Conservation (phyloP, 805 yeast genomes). For the Saturnispora hagleri region DNA sequence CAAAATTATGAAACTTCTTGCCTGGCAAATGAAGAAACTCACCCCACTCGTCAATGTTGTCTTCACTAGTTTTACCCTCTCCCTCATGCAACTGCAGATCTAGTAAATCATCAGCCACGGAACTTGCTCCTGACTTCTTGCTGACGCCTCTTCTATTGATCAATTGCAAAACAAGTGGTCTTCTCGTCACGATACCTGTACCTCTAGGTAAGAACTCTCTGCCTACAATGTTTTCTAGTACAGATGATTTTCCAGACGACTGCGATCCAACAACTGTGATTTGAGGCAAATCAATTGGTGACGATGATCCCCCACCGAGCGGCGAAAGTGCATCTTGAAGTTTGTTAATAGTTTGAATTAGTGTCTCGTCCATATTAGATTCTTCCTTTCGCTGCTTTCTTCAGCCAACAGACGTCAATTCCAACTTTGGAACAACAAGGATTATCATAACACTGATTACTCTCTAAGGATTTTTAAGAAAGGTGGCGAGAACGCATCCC, state of each 20-base stretch:
- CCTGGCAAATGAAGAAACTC: slow-evolving; percentile 91
- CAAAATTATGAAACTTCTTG: slow-evolving; percentile 77
- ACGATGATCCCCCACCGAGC: slow-evolving; percentile 77
- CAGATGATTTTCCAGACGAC: slow-evolving; percentile 83
- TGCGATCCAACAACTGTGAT: slow-evolving; percentile 94
- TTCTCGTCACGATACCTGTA: slow-evolving; percentile 84
- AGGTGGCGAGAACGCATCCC: background rate
- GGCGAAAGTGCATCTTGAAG: slow-evolving; percentile 97
- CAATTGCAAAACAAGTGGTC: slow-evolving; percentile 77
- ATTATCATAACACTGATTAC: background rate
- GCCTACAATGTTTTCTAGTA: slow-evolving; percentile 83
- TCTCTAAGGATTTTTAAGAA: background rate
- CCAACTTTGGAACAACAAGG: background rate
- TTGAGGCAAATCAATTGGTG: slow-evolving; percentile 90
- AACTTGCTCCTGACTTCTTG: slow-evolving; percentile 19
- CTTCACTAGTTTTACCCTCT: slow-evolving; percentile 48
- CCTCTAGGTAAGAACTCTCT: slow-evolving; percentile 89
- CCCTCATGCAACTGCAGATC: slow-evolving; percentile 36
- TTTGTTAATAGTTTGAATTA: slow-evolving; percentile 79
- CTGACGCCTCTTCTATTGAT: slow-evolving; percentile 40
- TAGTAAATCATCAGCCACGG: slow-evolving; percentile 30
- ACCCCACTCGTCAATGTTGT: slow-evolving; percentile 89
- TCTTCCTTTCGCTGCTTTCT: background rate
- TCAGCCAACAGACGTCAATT: background rate
- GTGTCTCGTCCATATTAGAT: slow-evolving; percentile 58